Base-by-base conservation (phyloP, 176 grass and related monocot species). In the Raddia guianensis region DNA sequence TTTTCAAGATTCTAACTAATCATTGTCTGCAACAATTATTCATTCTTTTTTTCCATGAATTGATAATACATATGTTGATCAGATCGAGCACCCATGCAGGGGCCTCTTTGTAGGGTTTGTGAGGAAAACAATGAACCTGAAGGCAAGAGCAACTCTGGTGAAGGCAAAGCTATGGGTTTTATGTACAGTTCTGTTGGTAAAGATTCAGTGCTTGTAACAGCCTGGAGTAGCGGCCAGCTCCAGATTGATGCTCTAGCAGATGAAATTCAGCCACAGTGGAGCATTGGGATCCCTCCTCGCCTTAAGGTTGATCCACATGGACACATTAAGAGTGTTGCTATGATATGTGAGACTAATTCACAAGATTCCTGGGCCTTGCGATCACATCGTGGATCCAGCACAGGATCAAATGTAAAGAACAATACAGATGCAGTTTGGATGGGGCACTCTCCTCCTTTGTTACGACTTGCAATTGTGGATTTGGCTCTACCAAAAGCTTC, bases 201-300 rank as follows among this genome's bases (percentile, higher is more conserved):
- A 87, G 96, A 98, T 89, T 98, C 92, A 63, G 44, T 98, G 85
- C 84, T 98, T 87, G 82, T 95, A 49, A 95, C 91, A 51, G 90
- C 90, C 62, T 95, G 92, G 90, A 82, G 90, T 83, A 88, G 90
- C 42, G 92, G 92, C 3, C 92, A 87, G 12, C 83, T 98, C 55
- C 85, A 92, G 68, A 90, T 98, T 86, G 86, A 98, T 86, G 96
- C 96, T 74, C 80, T 98, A 73, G 96, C 92, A 60, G 92, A 98
- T 84, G 96, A 98, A 93, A 89, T 98, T 74, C 96, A 95, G 74
- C 92, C 96, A 0, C 86, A 87, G 49, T 98, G 96, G 96, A 88
- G 85, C 72, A 75, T 81, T 64, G 88, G 83, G 54, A 45, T 72
- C 75, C 85, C 90, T 77, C 86, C 86, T 66, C 49, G 63, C n/a